Evolutionary conservation across 768 basidiomycete species (phyloP).

Genomic region (Agrocybe praecox): DNA sequence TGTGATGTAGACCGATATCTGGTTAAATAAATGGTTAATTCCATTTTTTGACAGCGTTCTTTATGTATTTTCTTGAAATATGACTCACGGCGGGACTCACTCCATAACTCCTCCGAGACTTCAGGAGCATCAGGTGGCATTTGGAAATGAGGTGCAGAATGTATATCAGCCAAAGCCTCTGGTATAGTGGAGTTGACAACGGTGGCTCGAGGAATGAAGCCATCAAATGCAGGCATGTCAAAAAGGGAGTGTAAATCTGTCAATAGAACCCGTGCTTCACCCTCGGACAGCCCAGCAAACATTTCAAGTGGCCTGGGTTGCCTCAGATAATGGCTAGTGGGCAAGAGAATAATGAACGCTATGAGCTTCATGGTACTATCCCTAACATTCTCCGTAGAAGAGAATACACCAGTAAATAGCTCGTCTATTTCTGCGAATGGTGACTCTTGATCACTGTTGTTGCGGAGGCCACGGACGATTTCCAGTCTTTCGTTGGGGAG

Average conservation of each 20-base stretch:
- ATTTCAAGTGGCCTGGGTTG: too few relatives aligned
- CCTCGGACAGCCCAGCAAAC: background rate
- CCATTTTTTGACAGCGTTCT: background rate
- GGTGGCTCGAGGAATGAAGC: background rate
- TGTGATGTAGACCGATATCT: background rate
- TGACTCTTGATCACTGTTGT: too few relatives aligned
- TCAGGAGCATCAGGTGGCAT: too few relatives aligned
- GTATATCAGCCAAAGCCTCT: background rate
- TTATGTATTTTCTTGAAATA: background rate
- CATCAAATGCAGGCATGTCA: background rate
- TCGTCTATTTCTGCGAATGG: conserved; percentile 3
- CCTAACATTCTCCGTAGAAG: background rate
- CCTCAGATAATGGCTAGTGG: background rate
- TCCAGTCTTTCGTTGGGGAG: too few relatives aligned
- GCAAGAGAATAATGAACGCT: background rate
- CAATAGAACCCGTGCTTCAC: background rate
- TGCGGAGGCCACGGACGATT: too few relatives aligned
- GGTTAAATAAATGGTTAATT: too few relatives aligned
- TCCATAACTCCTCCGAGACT: too few relatives aligned
- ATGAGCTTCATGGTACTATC: background rate
- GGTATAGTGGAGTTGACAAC: too few relatives aligned
- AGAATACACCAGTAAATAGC: background rate
- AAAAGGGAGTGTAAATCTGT: background rate
- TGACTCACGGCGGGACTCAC: too few relatives aligned
- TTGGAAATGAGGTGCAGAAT: too few relatives aligned